Conservation (phyloP, 2,329 filamentous ascomycete genomes). For the Colletotrichum theobromicola region DNA sequence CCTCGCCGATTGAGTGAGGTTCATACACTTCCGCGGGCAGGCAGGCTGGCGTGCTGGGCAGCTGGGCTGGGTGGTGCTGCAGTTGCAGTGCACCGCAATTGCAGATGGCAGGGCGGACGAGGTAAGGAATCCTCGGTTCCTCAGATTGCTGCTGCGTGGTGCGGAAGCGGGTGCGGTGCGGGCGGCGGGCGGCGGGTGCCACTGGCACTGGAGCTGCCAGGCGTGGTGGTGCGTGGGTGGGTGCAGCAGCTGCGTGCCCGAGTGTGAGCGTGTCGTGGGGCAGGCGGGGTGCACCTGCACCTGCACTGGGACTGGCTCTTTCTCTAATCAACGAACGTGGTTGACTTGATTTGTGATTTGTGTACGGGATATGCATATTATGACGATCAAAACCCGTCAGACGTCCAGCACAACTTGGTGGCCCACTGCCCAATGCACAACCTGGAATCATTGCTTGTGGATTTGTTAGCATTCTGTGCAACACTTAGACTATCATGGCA, state of each 20-base stretch:
- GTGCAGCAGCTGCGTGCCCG: neutral
- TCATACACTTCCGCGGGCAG: neutral
- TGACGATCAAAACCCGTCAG: neutral
- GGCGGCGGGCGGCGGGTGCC: neutral
- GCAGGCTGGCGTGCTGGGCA: neutral
- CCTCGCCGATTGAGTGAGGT: neutral
- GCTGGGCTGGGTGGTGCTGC: neutral
- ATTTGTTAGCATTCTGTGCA: neutral
- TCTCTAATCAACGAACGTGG: neutral
- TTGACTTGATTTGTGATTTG: neutral
- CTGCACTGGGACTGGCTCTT: too few relatives aligned
- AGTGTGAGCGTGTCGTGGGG: neutral
- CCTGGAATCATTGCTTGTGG: neutral
- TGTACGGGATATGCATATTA: neutral
- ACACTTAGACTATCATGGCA: neutral
- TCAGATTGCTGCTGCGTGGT: neutral
- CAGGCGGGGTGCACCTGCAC: neutral
- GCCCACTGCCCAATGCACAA: neutral
- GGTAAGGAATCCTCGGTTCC: neutral
- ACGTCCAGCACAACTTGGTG: neutral
- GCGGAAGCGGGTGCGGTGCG: slow-evolving; percentile 14
- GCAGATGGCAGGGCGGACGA: neutral
- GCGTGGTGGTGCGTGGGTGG: slow-evolving; percentile 6
- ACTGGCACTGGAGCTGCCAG: neutral
- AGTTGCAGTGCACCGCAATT: neutral